Evolutionary conservation across 768 basidiomycete species (phyloP).

Genomic region (Megacollybia marginata): DNA sequence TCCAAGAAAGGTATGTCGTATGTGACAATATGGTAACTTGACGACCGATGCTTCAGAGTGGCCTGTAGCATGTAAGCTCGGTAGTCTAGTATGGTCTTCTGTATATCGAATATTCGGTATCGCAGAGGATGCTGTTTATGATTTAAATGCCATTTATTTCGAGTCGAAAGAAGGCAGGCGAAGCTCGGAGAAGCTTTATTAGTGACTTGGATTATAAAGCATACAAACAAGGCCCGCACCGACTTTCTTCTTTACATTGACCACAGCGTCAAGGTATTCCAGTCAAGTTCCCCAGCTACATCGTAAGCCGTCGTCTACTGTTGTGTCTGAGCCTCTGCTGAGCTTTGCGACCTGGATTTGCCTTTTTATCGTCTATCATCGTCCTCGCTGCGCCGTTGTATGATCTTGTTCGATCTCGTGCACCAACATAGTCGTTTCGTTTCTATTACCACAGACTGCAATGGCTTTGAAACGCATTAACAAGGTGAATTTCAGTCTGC

Average conservation of each 20-base stretch:
- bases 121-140: neutral
- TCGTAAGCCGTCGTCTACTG: no score
- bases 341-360: neutral
- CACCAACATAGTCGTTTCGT: conserved; percentile 18
- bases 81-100: no score
- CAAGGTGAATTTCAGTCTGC: conserved; percentile 54
- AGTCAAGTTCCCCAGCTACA: conserved; percentile 11
- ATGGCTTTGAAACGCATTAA: conserved; percentile 99
- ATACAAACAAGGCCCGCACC: conserved; percentile 10
- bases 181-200: no score
- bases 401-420: conserved; percentile 35
- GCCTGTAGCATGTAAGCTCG: no score
- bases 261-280: neutral
- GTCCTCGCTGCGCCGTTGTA: neutral
- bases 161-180: no score
- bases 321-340: no score
- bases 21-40: no score
- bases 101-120: neutral
- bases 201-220: no score
- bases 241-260: conserved; percentile 31
- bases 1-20: no score
- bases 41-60: no score
- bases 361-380: conserved; percentile 9
- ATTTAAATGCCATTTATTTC: no score
- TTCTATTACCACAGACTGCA: conserved; percentile 15